Conservation (phyloP, 164 flowering plant genomes). For the Akebia trifoliata region DNA sequence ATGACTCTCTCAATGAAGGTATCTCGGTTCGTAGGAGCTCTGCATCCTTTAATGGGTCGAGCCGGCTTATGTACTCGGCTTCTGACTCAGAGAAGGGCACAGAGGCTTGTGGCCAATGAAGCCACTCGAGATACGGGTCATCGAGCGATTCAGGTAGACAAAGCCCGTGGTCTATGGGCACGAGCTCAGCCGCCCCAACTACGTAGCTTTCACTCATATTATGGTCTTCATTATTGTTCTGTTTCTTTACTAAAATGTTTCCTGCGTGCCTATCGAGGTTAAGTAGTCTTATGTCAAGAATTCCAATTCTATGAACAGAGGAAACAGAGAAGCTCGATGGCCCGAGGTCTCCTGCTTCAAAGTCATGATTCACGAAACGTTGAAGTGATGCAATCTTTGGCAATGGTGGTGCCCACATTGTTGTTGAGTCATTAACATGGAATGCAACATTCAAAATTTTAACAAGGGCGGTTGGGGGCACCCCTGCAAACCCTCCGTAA, state of each 20-base stretch:
- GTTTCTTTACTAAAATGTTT: slow-evolving; percentile 62
- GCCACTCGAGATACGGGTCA: slow-evolving; percentile 94
- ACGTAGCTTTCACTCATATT: slow-evolving; percentile 15
- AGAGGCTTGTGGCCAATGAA: slow-evolving; percentile 91
- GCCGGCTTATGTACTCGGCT: slow-evolving; percentile 53
- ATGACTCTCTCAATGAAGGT: slow-evolving; percentile 55
- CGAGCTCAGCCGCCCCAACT: slow-evolving; percentile 49
- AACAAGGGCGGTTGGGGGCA: slow-evolving; percentile 74
- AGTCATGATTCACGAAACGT: slow-evolving; percentile 60
- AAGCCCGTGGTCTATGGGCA: slow-evolving; percentile 90
- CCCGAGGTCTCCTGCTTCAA: slow-evolving; percentile 80
- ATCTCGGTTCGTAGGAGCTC: slow-evolving; percentile 51
- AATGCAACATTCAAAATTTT: slow-evolving; percentile 46
- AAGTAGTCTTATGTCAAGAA: slow-evolving; percentile 63
- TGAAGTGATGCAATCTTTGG: slow-evolving; percentile 73
- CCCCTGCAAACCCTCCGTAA: slow-evolving; percentile 66
- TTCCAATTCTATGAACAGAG: slow-evolving; percentile 72
- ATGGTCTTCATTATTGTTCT: slow-evolving; percentile 1
- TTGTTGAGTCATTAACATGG: slow-evolving; percentile 22
- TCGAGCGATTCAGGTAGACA: slow-evolving; percentile 84
- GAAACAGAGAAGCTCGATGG: slow-evolving; percentile 66
- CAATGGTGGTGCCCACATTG: slow-evolving; percentile 11
- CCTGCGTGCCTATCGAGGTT: slow-evolving; percentile 92
- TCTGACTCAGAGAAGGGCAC: slow-evolving; percentile 74
- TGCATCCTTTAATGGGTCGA: slow-evolving; percentile 71